A percentile compares a stretch with the other conserved stretches of the same genome.
phyloP scores from a whole-genome alignment of 2,329 filamentous ascomycete genomes.

The Nigrograna mackinnonii region DNA sequence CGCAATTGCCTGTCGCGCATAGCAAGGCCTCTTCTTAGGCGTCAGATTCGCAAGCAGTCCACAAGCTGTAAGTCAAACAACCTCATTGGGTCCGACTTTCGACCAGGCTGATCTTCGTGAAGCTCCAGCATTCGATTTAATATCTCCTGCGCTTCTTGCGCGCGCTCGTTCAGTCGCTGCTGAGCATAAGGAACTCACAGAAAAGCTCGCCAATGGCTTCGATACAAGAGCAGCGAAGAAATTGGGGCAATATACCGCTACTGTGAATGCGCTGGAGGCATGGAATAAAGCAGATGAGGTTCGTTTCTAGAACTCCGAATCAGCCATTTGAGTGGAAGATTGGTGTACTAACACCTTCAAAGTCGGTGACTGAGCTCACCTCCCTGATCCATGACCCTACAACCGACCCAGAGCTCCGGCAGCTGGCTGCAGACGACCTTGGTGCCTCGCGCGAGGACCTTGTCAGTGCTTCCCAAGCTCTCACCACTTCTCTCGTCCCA shows the following conservation, averaged over 20 bases:
- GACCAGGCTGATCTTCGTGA: conserved; percentile 10
- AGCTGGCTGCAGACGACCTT: conserved; percentile 71
- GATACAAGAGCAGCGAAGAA: conserved; percentile 61
- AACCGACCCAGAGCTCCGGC: conserved; percentile 62
- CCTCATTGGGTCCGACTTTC: background rate
- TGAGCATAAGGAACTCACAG: conserved; percentile 59
- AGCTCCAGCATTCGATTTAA: conserved; percentile 28
- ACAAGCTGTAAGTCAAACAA: conserved; percentile 11
- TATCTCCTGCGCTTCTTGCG: conserved; percentile 60
- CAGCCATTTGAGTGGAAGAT: too few relatives aligned
- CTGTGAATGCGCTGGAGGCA: conserved; percentile 56
- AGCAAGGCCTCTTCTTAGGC: conserved; percentile 34
- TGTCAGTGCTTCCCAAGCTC: conserved; percentile 63
- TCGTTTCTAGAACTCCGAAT: too few relatives aligned
- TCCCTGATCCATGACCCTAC: conserved; percentile 71
- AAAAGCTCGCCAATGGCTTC: conserved; percentile 58
- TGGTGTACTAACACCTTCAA: too few relatives aligned
- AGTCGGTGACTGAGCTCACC: conserved; percentile 70
- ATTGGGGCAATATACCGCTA: conserved; percentile 57
- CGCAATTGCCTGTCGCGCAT: conserved; percentile 49
- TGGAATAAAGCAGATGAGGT: conserved; percentile 64
- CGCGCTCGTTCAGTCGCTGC: conserved; percentile 58
- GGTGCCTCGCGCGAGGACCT: conserved; percentile 66
- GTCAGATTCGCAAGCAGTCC: conserved; percentile 29
- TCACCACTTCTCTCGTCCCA: conserved; percentile 81